Base-by-base conservation (phyloP, 148 eudicot species). In the Rheum nobile region DNA sequence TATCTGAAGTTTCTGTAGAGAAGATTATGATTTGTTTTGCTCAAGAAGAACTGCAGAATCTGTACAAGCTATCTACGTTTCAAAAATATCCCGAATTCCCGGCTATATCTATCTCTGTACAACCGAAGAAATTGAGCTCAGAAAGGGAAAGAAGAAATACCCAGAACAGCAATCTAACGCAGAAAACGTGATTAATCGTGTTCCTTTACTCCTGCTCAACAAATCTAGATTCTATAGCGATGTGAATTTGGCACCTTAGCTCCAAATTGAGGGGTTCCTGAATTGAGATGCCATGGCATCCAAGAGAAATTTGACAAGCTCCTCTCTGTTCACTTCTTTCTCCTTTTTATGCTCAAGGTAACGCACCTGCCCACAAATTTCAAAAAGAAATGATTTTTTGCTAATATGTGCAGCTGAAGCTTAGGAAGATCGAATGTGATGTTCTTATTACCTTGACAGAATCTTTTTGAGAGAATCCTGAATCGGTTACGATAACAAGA, bases 261-360 rank as follows among this genome's bases (percentile, higher is more conserved):
- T 91, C 97, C 98, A 91, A 76, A 88, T 89, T 65, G 88, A 72
- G 44, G 87, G 96, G 71, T 89, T 90, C 77, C 91, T 79, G 70
- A 91, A 95, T 63, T 91, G 98, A 74, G 89, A 80, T 10, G 89
- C 82, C 87, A 88, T 85, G 44, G 93, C 98, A 70, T 88, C 88
- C 41, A 70, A 78, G 24, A 95, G 88, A 83, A 91, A 95, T 68
- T 82, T 88, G 74, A 85, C 81, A 44, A 91, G 88, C 57, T 77
- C 72, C 79, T 77, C 90, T 74, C 87, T 84, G 46, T 86, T 88
- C 28, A 95, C 85, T 79, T 88, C 96, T 77, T 88, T 95, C 74
- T 79, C 93, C 85, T 72, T 90, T 81, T 95, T 95, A 32, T 87
- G 87, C 78, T 91, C 98, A 63, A 95, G 91, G 85, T 89, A 97